These are phyloP conservation scores for Lyophyllum semitale DNA, from an alignment of 768 basidiomycete genomes.

Conservation along the genomic window DNA sequence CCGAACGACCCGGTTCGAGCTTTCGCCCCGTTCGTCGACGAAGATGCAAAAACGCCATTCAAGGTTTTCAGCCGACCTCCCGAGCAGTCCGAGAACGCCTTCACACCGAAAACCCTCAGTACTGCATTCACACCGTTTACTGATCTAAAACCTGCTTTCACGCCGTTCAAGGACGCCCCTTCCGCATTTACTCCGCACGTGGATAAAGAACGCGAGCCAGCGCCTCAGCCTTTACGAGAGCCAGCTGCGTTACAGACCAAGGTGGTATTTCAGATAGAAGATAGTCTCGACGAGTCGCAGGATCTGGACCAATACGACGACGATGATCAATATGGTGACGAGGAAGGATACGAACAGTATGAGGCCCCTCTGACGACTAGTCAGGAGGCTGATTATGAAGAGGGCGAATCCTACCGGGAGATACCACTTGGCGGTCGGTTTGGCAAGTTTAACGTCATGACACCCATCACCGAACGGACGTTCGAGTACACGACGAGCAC, in stretches of 20 bases:
- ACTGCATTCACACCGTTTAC: slow-evolving; percentile 41
- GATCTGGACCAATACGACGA: slow-evolving; percentile 31
- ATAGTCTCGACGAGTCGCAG: slow-evolving; percentile 32
- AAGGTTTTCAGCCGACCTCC: slow-evolving; percentile 80
- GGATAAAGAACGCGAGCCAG: slow-evolving; percentile 19
- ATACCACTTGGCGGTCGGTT: slow-evolving; percentile 74
- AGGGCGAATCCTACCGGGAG: slow-evolving; percentile 41
- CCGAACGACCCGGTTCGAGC: slow-evolving; percentile 23
- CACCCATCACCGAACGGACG: slow-evolving; percentile 95
- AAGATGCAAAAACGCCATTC: slow-evolving; percentile 50
- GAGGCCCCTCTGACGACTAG: slow-evolving; percentile 26
- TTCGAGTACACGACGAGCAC: slow-evolving; percentile 77
- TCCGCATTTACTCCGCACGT: slow-evolving; percentile 39
- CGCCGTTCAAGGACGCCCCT: slow-evolving; percentile 40
- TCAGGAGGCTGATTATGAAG: slow-evolving; percentile 35
- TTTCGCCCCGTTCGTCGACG: slow-evolving; percentile 44
- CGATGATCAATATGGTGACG: slow-evolving; percentile 30
- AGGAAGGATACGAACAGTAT: slow-evolving; percentile 35
- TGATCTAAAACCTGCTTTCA: slow-evolving; percentile 36
- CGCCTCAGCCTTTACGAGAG: neutral
- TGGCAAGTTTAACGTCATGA: slow-evolving; percentile 90
- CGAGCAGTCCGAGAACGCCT: slow-evolving; percentile 43
- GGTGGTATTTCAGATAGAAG: slow-evolving; percentile 25
- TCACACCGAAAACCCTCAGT: slow-evolving; percentile 47
- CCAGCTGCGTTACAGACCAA: slow-evolving; percentile 18